phyloP scores from a whole-genome alignment of 345 rosid genomes.

The Crucihimalaya himalaica region DNA sequence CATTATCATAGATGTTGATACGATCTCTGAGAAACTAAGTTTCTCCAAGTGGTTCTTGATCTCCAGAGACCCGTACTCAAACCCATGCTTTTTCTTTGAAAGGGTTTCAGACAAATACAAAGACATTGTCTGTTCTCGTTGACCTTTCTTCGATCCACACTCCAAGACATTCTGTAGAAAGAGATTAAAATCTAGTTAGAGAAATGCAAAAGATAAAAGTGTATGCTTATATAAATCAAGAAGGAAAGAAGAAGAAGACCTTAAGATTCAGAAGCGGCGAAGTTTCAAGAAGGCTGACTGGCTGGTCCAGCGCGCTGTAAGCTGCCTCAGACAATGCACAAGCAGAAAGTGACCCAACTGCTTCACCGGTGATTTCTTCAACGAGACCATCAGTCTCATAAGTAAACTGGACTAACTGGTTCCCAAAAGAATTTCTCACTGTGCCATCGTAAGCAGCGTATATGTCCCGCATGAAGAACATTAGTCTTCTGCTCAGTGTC shows the following conservation, averaged over 20 bases:
- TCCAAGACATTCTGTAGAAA: slow-evolving; percentile 72
- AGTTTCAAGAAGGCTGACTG: slow-evolving; percentile 72
- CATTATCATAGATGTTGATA: slow-evolving; percentile 73
- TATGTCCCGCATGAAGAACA: slow-evolving; percentile 90
- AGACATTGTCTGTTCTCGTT: slow-evolving; percentile 57
- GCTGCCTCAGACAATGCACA: slow-evolving; percentile 94
- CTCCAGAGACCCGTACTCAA: slow-evolving; percentile 80
- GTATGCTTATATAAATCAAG: not conserved
- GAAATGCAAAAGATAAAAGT: not conserved
- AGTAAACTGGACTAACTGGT: slow-evolving; percentile 73
- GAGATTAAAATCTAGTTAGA: not conserved
- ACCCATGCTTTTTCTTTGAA: slow-evolving; percentile 72
- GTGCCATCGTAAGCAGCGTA: slow-evolving; percentile 81
- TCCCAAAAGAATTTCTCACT: slow-evolving; percentile 77
- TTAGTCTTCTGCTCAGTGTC: slow-evolving; percentile 69
- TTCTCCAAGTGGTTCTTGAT: slow-evolving; percentile 82
- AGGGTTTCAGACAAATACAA: slow-evolving; percentile 74
- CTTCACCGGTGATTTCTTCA: slow-evolving; percentile 58
- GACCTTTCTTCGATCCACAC: slow-evolving; percentile 73
- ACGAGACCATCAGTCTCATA: slow-evolving; percentile 45
- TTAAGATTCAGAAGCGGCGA: slow-evolving; percentile 41
- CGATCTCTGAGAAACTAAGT: slow-evolving; percentile 65
- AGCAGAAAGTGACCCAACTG: slow-evolving; percentile 82
- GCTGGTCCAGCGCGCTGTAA: slow-evolving; percentile 94
- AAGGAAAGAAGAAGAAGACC: slow-evolving; percentile 41